phyloP scores from a whole-genome alignment of 176 grass and related monocot genomes.

The Carex scoparia region DNA sequence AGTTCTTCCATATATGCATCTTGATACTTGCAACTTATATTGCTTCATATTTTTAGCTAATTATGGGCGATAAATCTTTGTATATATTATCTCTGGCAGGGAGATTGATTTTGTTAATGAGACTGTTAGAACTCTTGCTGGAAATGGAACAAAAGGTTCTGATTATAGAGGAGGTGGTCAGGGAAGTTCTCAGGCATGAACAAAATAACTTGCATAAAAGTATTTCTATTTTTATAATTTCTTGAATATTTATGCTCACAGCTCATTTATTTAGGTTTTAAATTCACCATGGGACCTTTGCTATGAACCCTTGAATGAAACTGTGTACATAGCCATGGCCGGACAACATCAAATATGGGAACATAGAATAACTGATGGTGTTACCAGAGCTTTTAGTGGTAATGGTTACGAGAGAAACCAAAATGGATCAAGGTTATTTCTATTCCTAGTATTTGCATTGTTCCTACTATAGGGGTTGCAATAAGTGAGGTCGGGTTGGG shows the following conservation, averaged over 20 bases:
- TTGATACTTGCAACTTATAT: neutral
- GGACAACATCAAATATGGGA: constrained; percentile 98
- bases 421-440: constrained; percentile 75
- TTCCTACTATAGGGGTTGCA: constrained; percentile 1
- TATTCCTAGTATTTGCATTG: neutral
- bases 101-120: constrained; percentile 91
- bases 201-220: constrained; percentile 15
- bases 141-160: constrained; percentile 91
- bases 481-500: neutral
- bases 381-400: constrained; percentile 77
- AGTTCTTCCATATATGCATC: neutral
- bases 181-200: constrained; percentile 73
- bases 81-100: constrained; percentile 37
- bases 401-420: constrained; percentile 91
- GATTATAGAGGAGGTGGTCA: constrained; percentile 71
- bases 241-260: constrained; percentile 34
- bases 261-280: constrained; percentile 53
- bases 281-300: constrained; percentile 99
- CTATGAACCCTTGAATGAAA: constrained; percentile 59
- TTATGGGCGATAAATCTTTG: neutral
- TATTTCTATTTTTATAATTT: constrained; percentile 21
- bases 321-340: constrained; percentile 87
- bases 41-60: neutral
- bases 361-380: constrained; percentile 53
- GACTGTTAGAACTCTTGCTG: constrained; percentile 86